Evolutionary conservation across 495 filamentous ascomycete species (phyloP), one percentile per base, ranked within the genome.

Genomic region (Daldinia decipiens): DNA sequence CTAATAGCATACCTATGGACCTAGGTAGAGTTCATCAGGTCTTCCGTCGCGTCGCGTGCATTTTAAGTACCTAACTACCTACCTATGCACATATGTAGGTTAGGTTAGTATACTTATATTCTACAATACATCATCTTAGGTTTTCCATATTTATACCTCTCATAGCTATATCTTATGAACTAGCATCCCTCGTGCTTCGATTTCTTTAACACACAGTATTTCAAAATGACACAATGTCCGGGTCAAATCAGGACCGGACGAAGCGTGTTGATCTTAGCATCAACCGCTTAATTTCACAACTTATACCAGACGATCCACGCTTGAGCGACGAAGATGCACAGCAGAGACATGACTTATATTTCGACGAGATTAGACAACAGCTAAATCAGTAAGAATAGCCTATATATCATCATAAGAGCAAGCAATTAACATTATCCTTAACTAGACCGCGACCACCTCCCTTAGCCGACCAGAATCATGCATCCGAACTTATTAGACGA

Each of bases 401-500:
- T 24, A 24, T 24, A 9, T 51, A 45, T 29, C 6, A 29, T 21
- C 8, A 59, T 59, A 5, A 29, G 50, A 54, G n/a, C 15, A 57
- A n/a, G 31, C 34, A 57, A 45, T 67, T 78, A 64, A 78, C 65
- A 34, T 56, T 32, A 27, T 52, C 53, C 11, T 69, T 55, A 32
- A 32, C 36, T 61, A 72, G 77, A 54, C 75, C 73, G 17, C 68
- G 71, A 63, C 75, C 75, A 32, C 77, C 72, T 63, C 75, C 75
- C 62, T 59, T 77, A 39, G 73, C 87, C 47, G 90, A 94, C 76
- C 89, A 97, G 51, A 94, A 97, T 78, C 93, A 97, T 84, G 92
- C 93, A 53, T 89, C 91, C 21, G 94, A 97, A 79, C 79, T 97
- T 75, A 98, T 98, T 79, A 94, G 94, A 81, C 89, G 91, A 76